A percentile compares a stretch with the other conserved stretches of the same genome.
Evolutionary conservation across 805 yeast genomes (phyloP).

Genomic region (Yarrowia sp.): DNA sequence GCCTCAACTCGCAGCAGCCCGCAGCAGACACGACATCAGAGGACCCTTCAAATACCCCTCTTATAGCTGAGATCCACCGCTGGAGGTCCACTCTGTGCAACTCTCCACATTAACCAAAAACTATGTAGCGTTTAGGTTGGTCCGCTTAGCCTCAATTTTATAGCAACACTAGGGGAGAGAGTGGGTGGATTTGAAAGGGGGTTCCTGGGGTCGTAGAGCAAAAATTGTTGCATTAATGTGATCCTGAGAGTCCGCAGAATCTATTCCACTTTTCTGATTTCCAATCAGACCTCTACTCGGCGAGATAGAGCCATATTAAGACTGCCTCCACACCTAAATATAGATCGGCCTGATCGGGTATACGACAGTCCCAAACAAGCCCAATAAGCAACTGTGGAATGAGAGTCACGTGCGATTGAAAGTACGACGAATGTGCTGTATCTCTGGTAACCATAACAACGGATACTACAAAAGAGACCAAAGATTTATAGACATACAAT

Average conservation of each 20-base stretch:
- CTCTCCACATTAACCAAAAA: not conserved
- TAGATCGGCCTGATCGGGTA: not conserved
- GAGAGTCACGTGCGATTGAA: not conserved
- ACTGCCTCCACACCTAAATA: not conserved
- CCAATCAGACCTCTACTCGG: not conserved
- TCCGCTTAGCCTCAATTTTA: not conserved
- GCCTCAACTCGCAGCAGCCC: not conserved
- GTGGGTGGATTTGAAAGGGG: too few relatives aligned
- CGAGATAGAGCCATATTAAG: not conserved
- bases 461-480: too few relatives aligned
- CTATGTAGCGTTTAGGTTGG: not conserved
- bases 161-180: not conserved
- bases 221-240: not conserved
- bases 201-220: too few relatives aligned
- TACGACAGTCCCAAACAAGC: not conserved
- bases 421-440: too few relatives aligned
- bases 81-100: not conserved
- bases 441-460: too few relatives aligned
- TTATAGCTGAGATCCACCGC: not conserved
- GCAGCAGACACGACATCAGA: too few relatives aligned
- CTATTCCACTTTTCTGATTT: not conserved
- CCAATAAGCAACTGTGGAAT: constrained; percentile 7
- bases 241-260: not conserved
- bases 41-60: not conserved
- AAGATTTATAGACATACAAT: too few relatives aligned